Evolutionary conservation across 2,329 filamentous ascomycete genomes (phyloP).

Genomic region (Colletotrichum australisinense): DNA sequence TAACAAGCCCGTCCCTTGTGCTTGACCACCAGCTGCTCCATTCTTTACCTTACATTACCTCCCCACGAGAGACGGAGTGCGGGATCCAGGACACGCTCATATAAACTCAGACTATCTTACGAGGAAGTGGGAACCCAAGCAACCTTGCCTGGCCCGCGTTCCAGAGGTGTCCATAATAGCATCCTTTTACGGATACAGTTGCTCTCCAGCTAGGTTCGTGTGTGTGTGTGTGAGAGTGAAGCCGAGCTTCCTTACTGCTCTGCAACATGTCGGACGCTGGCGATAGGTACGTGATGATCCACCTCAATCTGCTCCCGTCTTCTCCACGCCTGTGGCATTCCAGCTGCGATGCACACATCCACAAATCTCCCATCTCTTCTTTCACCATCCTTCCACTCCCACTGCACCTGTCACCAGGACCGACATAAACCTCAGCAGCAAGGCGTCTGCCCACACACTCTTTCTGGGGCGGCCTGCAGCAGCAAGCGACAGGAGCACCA

Average conservation of each 20-base stretch:
- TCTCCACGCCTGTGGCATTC: slow-evolving; percentile 6
- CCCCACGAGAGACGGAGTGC: not conserved
- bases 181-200: not conserved
- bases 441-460: not conserved
- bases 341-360: slow-evolving; percentile 3
- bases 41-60: slow-evolving; percentile 8
- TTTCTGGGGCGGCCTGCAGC: slow-evolving; percentile 6
- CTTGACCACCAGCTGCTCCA: slow-evolving; percentile 22
- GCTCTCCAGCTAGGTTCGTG: not conserved
- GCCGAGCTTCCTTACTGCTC: slow-evolving; percentile 24
- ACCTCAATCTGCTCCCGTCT: not conserved
- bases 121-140: slow-evolving; percentile 25
- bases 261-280: slow-evolving; percentile 49
- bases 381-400: not conserved
- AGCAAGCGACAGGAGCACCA: slow-evolving; percentile 3
- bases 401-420: slow-evolving; percentile 21
- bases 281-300: slow-evolving; percentile 45
- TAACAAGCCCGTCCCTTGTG: not conserved
- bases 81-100: slow-evolving; percentile 6
- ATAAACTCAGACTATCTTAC: slow-evolving; percentile 35
- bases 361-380: not conserved
- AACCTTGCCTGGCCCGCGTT: slow-evolving; percentile 26
- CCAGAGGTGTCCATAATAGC: not conserved
- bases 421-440: slow-evolving; percentile 10
- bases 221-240: not conserved